A percentile compares a stretch with the other conserved stretches of the same genome.
Conservation (phyloP, 2,329 filamentous ascomycete genomes). For the Fusarium algeriense region DNA sequence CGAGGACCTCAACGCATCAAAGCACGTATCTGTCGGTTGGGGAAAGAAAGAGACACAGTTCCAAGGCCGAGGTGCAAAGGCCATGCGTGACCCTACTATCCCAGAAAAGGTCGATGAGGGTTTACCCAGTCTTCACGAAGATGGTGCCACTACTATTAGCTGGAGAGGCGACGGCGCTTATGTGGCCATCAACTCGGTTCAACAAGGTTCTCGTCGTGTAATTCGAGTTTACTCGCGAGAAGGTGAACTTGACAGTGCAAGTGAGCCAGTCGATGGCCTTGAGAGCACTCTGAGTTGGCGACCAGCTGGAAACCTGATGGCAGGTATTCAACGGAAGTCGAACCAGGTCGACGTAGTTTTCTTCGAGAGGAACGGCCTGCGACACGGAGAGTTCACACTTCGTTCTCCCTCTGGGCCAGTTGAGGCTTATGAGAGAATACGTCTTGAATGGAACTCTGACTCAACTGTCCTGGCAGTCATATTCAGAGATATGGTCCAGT, state of each 20-base stretch:
- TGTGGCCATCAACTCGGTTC: slow-evolving; percentile 86
- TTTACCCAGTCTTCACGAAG: slow-evolving; percentile 78
- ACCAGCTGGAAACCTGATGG: slow-evolving; percentile 89
- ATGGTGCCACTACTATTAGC: slow-evolving; percentile 78
- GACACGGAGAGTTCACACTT: slow-evolving; percentile 94
- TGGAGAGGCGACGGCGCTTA: slow-evolving; percentile 97
- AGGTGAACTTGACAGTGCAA: slow-evolving; percentile 90
- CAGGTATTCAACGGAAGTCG: slow-evolving; percentile 80
- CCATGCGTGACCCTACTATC: slow-evolving; percentile 91
- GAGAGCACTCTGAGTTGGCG: slow-evolving; percentile 91
- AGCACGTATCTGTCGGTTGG: slow-evolving; percentile 97
- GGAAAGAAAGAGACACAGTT: slow-evolving; percentile 99
- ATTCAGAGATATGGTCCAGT: slow-evolving; percentile 79
- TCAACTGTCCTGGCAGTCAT: slow-evolving; percentile 90
- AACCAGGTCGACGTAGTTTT: slow-evolving; percentile 86
- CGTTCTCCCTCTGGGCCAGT: slow-evolving; percentile 71
- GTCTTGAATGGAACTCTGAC: slow-evolving; percentile 88
- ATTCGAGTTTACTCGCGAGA: slow-evolving; percentile 93
- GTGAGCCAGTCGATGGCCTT: slow-evolving; percentile 93
- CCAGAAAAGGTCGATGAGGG: slow-evolving; percentile 93
- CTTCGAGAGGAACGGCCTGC: slow-evolving; percentile 95
- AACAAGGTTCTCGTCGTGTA: slow-evolving; percentile 76
- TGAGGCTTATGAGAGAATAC: slow-evolving; percentile 68
- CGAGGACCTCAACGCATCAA: slow-evolving; percentile 87
- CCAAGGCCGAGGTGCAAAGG: slow-evolving; percentile 88